A percentile compares a stretch with the other conserved stretches of the same genome.
phyloP scores from a whole-genome alignment of 305 asterid species.

The Fraxinus sp. region DNA sequence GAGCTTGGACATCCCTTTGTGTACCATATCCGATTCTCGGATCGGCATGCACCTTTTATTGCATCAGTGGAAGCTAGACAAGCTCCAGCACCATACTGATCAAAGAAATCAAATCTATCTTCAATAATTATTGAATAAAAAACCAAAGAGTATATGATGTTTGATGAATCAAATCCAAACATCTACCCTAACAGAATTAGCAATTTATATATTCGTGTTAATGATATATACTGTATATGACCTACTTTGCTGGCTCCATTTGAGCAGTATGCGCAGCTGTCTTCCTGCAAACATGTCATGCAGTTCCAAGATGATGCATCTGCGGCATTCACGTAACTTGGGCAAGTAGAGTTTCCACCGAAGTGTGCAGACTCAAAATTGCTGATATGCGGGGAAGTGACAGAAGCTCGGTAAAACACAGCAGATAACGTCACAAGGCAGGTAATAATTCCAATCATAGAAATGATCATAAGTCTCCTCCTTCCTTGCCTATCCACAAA shows the following conservation, averaged over 20 bases:
- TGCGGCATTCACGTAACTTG: conserved; percentile 32
- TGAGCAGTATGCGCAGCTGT: conserved; percentile 61
- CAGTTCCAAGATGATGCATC: conserved; percentile 61
- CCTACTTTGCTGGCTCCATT: conserved; percentile 43
- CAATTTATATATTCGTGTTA: background rate
- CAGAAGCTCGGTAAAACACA: conserved; percentile 51
- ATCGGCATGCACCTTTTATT: conserved; percentile 37
- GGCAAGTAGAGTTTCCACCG: conserved; percentile 57
- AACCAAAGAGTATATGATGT: background rate
- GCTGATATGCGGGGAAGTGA: conserved; percentile 50
- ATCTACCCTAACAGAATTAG: background rate
- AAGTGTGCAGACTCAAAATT: conserved; percentile 35
- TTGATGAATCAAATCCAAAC: background rate
- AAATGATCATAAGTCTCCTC: conserved; percentile 59
- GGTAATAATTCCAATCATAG: conserved; percentile 61
- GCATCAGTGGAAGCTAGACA: conserved; percentile 43
- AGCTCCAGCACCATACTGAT: conserved; percentile 57
- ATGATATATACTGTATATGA: background rate
- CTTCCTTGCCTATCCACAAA: conserved; percentile 66
- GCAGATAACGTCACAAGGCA: conserved; percentile 48
- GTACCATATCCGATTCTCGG: conserved; percentile 53
- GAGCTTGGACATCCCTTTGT: conserved; percentile 68
- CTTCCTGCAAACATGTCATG: conserved; percentile 50
- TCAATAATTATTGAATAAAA: background rate
- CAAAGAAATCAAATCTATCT: background rate